phyloP scores from a whole-genome alignment of 1,284 basidiomycete genomes.

The Peniophora sp. region DNA sequence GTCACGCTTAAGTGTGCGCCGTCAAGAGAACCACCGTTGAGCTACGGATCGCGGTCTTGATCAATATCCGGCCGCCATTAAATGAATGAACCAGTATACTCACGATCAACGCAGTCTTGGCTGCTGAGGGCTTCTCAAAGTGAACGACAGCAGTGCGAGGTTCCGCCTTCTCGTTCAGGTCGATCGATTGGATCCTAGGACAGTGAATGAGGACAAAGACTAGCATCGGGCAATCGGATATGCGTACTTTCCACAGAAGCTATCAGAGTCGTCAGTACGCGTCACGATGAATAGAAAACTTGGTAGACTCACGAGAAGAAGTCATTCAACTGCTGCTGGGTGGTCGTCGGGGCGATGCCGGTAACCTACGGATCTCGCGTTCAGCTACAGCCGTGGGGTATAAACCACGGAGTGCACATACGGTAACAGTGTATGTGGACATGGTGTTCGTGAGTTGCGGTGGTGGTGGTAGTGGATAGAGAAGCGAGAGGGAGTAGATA shows the following conservation, averaged over 20 bases:
- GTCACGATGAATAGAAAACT: neutral
- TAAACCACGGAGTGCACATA: slow-evolving; percentile 6
- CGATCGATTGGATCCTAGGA: slow-evolving; percentile 54
- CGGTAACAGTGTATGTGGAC: slow-evolving; percentile 16
- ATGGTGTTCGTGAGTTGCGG: slow-evolving; percentile 3
- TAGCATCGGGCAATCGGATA: neutral
- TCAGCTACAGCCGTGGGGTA: neutral
- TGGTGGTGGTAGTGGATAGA: slow-evolving; percentile 1
- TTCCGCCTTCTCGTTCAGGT: slow-evolving; percentile 30
- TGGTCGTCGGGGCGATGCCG: slow-evolving; percentile 52
- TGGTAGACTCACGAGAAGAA: slow-evolving; percentile 62
- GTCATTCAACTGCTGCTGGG: slow-evolving; percentile 53
- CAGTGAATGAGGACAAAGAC: neutral
- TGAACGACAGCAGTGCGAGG: slow-evolving; percentile 45
- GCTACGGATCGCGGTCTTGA: slow-evolving; percentile 25
- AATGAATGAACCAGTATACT: slow-evolving; percentile 1
- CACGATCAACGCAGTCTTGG: slow-evolving; percentile 75
- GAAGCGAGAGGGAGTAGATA: neutral
- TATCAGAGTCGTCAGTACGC: slow-evolving; percentile 19
- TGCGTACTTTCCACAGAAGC: slow-evolving; percentile 70
- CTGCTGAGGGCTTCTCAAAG: slow-evolving; percentile 73
- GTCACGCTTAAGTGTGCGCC: slow-evolving; percentile 52
- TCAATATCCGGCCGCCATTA: neutral
- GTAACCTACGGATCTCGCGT: slow-evolving; percentile 41
- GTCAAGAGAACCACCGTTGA: slow-evolving; percentile 68